Evolutionary conservation across 2,329 filamentous ascomycete species (phyloP).

Genomic region (Calonectria naviculata): DNA sequence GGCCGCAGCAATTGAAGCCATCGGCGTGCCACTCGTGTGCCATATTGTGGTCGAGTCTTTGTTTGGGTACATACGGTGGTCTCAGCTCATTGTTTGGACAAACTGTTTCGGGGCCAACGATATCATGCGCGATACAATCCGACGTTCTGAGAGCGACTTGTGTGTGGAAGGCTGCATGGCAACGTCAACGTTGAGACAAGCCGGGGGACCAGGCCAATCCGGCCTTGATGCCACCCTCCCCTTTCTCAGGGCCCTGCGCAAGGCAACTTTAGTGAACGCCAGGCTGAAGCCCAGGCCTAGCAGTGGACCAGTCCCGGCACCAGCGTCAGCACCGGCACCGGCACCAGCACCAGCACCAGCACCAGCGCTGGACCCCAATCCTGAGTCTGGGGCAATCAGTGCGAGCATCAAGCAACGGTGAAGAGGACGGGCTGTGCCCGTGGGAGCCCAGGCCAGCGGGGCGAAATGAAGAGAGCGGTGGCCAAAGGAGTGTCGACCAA

Average conservation of each 20-base stretch:
- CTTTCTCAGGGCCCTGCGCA: conserved; percentile 7
- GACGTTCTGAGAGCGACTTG: neutral
- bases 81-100: neutral
- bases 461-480: conserved; percentile 4
- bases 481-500: neutral
- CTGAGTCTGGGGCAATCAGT: neutral
- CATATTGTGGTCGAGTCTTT: conserved; percentile 1
- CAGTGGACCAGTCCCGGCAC: neutral
- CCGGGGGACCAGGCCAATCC: conserved; percentile 10
- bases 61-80: neutral
- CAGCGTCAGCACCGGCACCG: neutral
- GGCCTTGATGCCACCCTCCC: conserved; percentile 8
- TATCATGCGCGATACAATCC: conserved; percentile 7
- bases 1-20: neutral
- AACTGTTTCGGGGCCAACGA: conserved; percentile 1
- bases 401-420: neutral
- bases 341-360: neutral
- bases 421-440: neutral
- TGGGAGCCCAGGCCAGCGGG: neutral
- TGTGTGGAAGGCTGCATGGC: conserved; percentile 1
- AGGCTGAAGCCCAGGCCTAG: conserved; percentile 11
- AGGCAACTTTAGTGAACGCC: conserved; percentile 15
- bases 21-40: conserved; percentile 1
- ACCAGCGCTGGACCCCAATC: neutral
- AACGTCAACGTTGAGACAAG: conserved; percentile 9